Base-by-base conservation (phyloP, 2,329 filamentous ascomycete species). In the Neopestalotiopsis sp. region DNA sequence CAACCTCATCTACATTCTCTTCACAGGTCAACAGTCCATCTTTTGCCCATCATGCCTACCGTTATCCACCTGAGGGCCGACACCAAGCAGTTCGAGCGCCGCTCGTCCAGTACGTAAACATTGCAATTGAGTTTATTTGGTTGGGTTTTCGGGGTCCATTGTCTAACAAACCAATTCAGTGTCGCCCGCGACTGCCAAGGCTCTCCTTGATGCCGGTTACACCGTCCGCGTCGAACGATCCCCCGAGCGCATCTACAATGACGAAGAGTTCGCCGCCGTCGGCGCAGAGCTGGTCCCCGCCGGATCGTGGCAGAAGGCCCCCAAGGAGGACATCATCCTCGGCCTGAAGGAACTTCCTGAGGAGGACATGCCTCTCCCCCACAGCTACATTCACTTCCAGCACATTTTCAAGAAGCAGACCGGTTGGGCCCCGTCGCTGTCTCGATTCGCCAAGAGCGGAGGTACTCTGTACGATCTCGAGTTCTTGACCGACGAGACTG, bases 381-480 rank as follows among this genome's bases (percentile, higher is more conserved):
- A 95, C 78, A 89, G 89, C 28, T 89, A 92, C 77, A 86, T 93
- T 72, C 88, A 91, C 74, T 94, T 94, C 76, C 88, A 88, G 49
- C 91, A 94, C 79, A 91, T 90, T 81, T 94, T 91, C 84, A 94
- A 94, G 86, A 82, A 88, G 73, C 94, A 96, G 82, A 89, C 83
- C 34, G 92, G 91, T 34, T 97, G 94, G 93, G 89, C 93, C 69
- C 87, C 88, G 57, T 92, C 94, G 5, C 89, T 97, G n/a, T 86
- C 90, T 68, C 88, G 95, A 68, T 98, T 94, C 80, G 88, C 92
- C 34, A 87, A 89, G 30, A 94, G 93, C 69, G 89, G 90, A 67
- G 93, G 94, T 73, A 91, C 89, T 0, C 88, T 98, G 14, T 89
- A 94, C 69, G 95, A 98, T 76, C 87, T 98, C 49, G 95, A 97